Base-by-base conservation (phyloP, 495 filamentous ascomycete genomes). In the Aspergillus diversus region DNA sequence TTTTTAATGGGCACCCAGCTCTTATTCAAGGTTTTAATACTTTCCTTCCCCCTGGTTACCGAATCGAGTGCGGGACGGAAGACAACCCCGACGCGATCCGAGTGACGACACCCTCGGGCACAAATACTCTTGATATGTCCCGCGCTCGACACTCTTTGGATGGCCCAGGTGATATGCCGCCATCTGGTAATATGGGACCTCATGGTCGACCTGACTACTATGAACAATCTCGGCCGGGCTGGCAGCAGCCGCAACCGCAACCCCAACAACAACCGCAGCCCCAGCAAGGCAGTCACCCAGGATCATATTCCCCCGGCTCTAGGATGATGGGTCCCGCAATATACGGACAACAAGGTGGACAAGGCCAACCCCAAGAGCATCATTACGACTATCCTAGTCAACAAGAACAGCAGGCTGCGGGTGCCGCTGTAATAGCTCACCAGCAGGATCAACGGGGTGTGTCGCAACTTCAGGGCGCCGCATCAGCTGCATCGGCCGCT, bases 1-100 rank as follows among this genome's bases (percentile, higher is more conserved):
- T 99, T 15, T 99, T 99, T 71, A 92, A 92, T 35, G 96, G 96
- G 5, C 93, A 99, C 73, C 96, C 96, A 13, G 93, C 92, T 66
- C 85, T 99, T 3, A 98, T 99, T 46, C 95, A 97, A 71, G 96
- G 96, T 0, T 99, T 99, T 76, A 99, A 99, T 68, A 99, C 96
- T 0, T 99, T 99, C 70, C 81, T 99, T 8, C 96, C 96, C 5
- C 96, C 96, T 5, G 96, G 96, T 4, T 99, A 98, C 72, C 87
- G 93, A 34, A 99, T 99, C 61, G 96, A 99, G 69, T 99, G 96
- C 68, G 93, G 93, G 9, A 87, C 91, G 5, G 88, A 90, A 46
- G 92, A 94, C 59, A 93, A 97, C 67, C 93, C 93, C 8, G 94
- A 97, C 71, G 90, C 91, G 4, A 99, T 99, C 67, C 87, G 96